phyloP scores from a whole-genome alignment of 2,329 filamentous ascomycete species.

The Colletotrichum lupini region DNA sequence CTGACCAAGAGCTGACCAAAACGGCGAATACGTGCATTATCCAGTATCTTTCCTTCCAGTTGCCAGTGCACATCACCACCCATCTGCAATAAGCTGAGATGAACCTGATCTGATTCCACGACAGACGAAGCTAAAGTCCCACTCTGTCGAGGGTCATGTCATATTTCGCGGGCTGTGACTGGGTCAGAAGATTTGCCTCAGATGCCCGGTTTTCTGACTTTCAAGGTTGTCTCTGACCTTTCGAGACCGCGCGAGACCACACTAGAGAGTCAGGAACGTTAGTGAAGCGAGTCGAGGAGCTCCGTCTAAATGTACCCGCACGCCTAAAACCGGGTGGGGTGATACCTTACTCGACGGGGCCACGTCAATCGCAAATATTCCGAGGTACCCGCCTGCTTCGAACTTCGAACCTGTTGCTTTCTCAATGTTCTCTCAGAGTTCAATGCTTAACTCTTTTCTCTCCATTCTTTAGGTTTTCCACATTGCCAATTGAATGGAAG shows the following conservation, averaged over 20 bases:
- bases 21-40: background rate
- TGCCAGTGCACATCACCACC: background rate
- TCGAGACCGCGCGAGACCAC: background rate
- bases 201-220: background rate
- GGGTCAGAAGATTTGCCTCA: background rate
- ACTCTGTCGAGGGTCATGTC: background rate
- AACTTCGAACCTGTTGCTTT: background rate
- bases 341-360: background rate
- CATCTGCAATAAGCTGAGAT: conserved; percentile 28
- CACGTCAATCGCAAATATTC: background rate
- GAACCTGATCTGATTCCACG: conserved; percentile 27
- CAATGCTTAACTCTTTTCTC: background rate
- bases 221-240: background rate
- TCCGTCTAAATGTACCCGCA: background rate
- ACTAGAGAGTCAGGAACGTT: background rate
- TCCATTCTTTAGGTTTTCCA: background rate
- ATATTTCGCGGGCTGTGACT: background rate
- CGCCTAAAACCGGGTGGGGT: background rate
- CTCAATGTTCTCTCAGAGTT: no score
- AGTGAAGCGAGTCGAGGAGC: background rate
- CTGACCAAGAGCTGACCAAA: no score
- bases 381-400: background rate
- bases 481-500: background rate
- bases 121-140: background rate
- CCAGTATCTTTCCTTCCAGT: background rate